Percentiles rank a stretch among this genome's conserved stretches.
phyloP scores from a whole-genome alignment of 345 rosid genomes.

The Aquilaria yunnanensis region DNA sequence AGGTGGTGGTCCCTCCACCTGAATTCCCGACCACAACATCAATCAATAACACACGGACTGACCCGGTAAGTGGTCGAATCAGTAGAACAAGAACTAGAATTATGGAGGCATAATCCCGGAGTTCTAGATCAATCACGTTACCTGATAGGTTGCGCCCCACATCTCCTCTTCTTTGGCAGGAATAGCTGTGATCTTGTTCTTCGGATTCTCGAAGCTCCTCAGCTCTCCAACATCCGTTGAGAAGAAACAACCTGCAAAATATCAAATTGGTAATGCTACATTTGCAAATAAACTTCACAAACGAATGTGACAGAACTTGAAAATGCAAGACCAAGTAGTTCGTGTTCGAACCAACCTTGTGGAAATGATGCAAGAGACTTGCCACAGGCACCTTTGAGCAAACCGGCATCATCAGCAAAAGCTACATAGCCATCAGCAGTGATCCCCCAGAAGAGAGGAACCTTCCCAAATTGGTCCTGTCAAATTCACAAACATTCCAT shows the following conservation, averaged over 20 bases:
- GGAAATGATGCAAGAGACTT: conserved; percentile 97
- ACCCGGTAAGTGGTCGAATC: too few species aligned
- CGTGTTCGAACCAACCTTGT: conserved; percentile 43
- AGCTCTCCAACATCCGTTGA: conserved; percentile 76
- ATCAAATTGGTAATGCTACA: background rate
- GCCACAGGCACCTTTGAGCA: conserved; percentile 92
- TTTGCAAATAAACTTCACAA: background rate
- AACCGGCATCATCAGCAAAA: conserved; percentile 71
- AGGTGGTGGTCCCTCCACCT: conserved; percentile 83
- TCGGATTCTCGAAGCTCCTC: conserved; percentile 85
- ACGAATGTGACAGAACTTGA: background rate
- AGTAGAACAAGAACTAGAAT: background rate
- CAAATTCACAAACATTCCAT: background rate
- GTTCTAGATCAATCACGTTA: conserved; percentile 12
- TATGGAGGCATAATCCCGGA: background rate
- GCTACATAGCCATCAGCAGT: conserved; percentile 91
- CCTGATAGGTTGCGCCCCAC: conserved; percentile 97
- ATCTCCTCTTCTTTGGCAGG: conserved; percentile 88
- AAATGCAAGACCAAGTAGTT: background rate
- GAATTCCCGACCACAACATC: conserved; percentile 12
- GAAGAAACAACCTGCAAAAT: conserved; percentile 70
- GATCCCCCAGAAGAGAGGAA: conserved; percentile 90
- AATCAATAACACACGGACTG: background rate
- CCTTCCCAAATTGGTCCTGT: conserved; percentile 87
- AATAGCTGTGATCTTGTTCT: conserved; percentile 78